A percentile compares a stretch with the other conserved stretches of the same genome.
Evolutionary conservation across 73 alveolate species (phyloP).

Genomic region (Stentor roeselii): DNA sequence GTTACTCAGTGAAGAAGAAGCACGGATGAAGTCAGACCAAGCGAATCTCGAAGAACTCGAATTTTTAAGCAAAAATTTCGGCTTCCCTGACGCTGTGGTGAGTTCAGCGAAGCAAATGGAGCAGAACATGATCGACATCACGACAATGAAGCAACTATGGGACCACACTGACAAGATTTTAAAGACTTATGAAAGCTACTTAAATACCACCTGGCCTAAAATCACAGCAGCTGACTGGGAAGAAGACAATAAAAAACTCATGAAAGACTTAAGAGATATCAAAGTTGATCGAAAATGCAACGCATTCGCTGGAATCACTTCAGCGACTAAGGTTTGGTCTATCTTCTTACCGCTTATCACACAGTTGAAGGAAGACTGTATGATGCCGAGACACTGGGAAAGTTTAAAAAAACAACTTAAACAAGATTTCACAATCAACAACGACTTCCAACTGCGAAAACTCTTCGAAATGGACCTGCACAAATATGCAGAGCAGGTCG

Average conservation of each 20-base stretch:
- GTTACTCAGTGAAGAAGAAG: slow-evolving; percentile 66
- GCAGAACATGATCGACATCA: slow-evolving; percentile 80
- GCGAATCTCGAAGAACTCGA: slow-evolving; percentile 75
- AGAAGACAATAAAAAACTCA: slow-evolving; percentile 86
- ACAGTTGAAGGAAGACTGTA: slow-evolving; percentile 82
- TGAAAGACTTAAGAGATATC: slow-evolving; percentile 81
- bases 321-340: slow-evolving; percentile 64
- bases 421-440: slow-evolving; percentile 76
- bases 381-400: slow-evolving; percentile 88
- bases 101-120: slow-evolving; percentile 87
- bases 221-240: slow-evolving; percentile 96
- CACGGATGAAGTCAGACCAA: slow-evolving; percentile 73
- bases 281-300: slow-evolving; percentile 92
- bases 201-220: slow-evolving; percentile 92
- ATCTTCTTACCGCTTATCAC: slow-evolving; percentile 73
- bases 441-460: slow-evolving; percentile 72
- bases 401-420: slow-evolving; percentile 66
- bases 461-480: slow-evolving; percentile 80
- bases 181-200: slow-evolving; percentile 73
- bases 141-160: slow-evolving; percentile 89
- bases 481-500: slow-evolving; percentile 80
- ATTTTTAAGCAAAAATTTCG: slow-evolving; percentile 86
- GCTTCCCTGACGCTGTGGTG: slow-evolving; percentile 92
- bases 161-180: slow-evolving; percentile 81
- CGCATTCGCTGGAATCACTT: slow-evolving; percentile 89